A percentile compares a stretch with the other conserved stretches of the same genome.
phyloP scores from a whole-genome alignment of 345 rosid genomes.

The Microthlaspi erraticum region DNA sequence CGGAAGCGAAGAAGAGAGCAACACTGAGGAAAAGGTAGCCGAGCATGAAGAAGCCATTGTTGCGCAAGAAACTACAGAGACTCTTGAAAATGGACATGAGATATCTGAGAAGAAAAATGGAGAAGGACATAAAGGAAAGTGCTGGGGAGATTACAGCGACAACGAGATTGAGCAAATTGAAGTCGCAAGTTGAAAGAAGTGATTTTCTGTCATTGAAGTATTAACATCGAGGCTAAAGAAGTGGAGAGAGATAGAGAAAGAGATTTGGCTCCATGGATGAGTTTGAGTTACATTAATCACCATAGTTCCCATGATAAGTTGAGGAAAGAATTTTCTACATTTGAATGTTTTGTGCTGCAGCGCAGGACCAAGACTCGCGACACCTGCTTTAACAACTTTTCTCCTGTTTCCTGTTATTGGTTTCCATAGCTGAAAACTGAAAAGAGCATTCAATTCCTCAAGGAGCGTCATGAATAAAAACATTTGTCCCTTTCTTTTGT shows the following conservation, averaged over 20 bases:
- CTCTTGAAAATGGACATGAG: conserved; percentile 50
- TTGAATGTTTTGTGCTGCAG: conserved; percentile 32
- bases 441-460: conserved; percentile 21
- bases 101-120: conserved; percentile 40
- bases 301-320: conserved; percentile 22
- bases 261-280: conserved; percentile 37
- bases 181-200: conserved; percentile 61
- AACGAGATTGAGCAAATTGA: conserved; percentile 69
- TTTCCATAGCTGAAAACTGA: conserved; percentile 35
- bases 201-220: conserved; percentile 28
- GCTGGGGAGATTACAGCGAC: conserved; percentile 92
- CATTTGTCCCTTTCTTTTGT: neutral
- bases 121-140: conserved; percentile 58
- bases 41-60: conserved; percentile 50
- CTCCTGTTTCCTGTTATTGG: conserved; percentile 33
- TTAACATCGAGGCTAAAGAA: conserved; percentile 45
- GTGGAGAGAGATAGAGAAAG: conserved; percentile 21
- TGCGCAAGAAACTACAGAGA: conserved; percentile 44
- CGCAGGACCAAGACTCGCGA: conserved; percentile 29
- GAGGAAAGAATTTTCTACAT: conserved; percentile 23
- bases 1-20: conserved; percentile 50
- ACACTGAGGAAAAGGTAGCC: conserved; percentile 44
- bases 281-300: conserved; percentile 29
- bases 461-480: conserved; percentile 28
- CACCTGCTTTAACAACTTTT: conserved; percentile 32